These are phyloP conservation scores for Rhizophagus clarus DNA, from an alignment of 192 early-diverging fungal genomes.

Conservation along the genomic window DNA sequence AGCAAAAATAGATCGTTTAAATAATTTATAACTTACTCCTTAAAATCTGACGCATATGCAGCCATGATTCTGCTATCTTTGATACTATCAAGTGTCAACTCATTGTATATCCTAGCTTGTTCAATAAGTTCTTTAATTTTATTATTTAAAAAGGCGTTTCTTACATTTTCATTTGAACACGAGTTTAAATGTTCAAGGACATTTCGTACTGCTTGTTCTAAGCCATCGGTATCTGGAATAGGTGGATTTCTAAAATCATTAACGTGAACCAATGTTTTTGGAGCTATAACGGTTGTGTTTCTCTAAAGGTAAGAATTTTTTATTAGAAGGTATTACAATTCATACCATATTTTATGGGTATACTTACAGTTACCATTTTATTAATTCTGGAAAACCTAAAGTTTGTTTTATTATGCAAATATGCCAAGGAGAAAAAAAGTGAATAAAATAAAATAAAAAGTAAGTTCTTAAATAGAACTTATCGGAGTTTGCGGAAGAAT, in stretches of 20 bases:
- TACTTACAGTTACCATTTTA: too few species aligned
- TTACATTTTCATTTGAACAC: background rate
- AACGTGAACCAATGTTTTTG: background rate
- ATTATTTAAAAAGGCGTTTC: background rate
- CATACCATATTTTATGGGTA: too few species aligned
- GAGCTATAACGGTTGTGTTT: too few species aligned
- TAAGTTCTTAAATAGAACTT: too few species aligned
- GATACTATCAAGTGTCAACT: background rate
- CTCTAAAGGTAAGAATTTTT: too few species aligned
- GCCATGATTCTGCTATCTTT: background rate
- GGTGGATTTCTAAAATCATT: conserved; percentile 3
- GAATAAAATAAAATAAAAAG: too few species aligned
- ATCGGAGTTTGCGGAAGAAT: too few species aligned
- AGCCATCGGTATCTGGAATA: background rate
- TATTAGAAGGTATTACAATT: too few species aligned
- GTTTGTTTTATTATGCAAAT: too few species aligned
- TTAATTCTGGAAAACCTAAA: too few species aligned
- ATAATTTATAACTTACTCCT: background rate
- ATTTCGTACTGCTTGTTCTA: background rate
- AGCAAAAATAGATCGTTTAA: too few species aligned
- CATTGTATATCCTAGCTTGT: background rate
- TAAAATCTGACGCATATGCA: conserved; percentile 9
- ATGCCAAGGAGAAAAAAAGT: too few species aligned
- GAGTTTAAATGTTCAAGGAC: background rate
- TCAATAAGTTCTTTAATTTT: background rate